Base-by-base conservation (phyloP, 306 rosid genomes). In the Elaeagnus macrophylla region DNA sequence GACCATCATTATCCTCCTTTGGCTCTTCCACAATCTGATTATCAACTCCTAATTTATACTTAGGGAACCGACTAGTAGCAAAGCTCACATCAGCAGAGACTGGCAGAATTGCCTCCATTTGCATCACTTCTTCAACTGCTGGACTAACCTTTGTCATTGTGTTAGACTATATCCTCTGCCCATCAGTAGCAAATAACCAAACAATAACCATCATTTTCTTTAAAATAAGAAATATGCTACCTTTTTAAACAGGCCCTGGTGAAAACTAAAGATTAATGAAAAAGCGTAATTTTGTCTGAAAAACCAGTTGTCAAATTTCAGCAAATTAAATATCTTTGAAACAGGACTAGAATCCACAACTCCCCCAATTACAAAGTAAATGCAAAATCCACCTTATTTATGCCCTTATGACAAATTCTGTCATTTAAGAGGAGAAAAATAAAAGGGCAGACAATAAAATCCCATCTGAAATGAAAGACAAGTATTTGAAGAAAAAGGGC, bases 31-130 rank as follows among this genome's bases (percentile, higher is more conserved):
- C 60, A 62, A 91, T 71, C 79, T 86, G 89, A 77, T 71, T 77
- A 71, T 82, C 86, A 39, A 80, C 74, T 70, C 86, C 94, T 65
- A 91, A 66, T 75, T 78, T 86, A 65, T 91, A 91, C 72, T 84
- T 86, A 0, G 97, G 97, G 68, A 91, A 91, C 57, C 71, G 64
- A 56, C 67, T 60, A 16, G 81, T 79, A 54, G 69, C 76, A 65
- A 91, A 83, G 79, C 97, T 91, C 77, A 91, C 95, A 53, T 91
- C 97, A 53, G 82, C 94, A 7, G 97, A 91, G 65, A 91, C 94
- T 9, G 79, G 77, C 0, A 80, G 81, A 58, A 76, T 67, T 46
- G 79, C 80, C 51, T 82, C 95, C 70, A 68, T 65, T 43, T 72
- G 70, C 78, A 75, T 71, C 69, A 48, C 53, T 43, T 68, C 81